A percentile compares a stretch with the other conserved stretches of the same genome.
Evolutionary conservation across 176 grass and related monocot genomes (phyloP).

Genomic region (Juncus effusus): DNA sequence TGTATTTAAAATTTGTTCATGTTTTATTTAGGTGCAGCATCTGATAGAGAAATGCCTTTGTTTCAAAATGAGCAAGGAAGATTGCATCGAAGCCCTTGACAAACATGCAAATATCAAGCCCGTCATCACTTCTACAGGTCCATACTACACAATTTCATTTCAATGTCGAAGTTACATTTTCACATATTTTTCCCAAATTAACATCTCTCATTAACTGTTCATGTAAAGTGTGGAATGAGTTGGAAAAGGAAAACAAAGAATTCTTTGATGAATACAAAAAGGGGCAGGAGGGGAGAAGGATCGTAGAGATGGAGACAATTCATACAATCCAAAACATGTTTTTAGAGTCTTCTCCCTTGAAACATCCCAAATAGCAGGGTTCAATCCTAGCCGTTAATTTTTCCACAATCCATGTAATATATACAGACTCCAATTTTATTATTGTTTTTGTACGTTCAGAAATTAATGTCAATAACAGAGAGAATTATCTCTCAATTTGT

Average conservation of each 20-base stretch:
- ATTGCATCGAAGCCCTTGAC: slow-evolving; percentile 59
- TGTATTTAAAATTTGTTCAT: not conserved
- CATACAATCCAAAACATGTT: slow-evolving; percentile 55
- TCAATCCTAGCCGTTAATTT: not conserved
- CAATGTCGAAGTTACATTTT: not conserved
- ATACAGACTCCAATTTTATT: too few relatives aligned
- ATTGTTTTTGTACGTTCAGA: too few relatives aligned
- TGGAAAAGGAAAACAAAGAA: slow-evolving; percentile 86
- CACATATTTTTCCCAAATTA: not conserved
- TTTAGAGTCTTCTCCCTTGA: slow-evolving; percentile 28
- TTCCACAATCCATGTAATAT: too few relatives aligned
- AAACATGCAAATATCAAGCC: slow-evolving; percentile 59
- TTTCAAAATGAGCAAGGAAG: slow-evolving; percentile 62
- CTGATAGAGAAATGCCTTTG: slow-evolving; percentile 84
- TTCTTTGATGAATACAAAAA: slow-evolving; percentile 66
- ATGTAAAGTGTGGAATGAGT: slow-evolving; percentile 61
- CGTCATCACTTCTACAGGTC: slow-evolving; percentile 63
- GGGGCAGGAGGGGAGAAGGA: slow-evolving; percentile 30
- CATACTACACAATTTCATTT: not conserved
- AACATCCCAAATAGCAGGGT: slow-evolving; percentile 5
- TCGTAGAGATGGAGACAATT: slow-evolving; percentile 51
- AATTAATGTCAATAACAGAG: too few relatives aligned
- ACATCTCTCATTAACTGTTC: not conserved
- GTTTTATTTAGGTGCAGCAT: slow-evolving; percentile 54
- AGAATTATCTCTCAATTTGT: too few relatives aligned